Base-by-base conservation (phyloP, 495 filamentous ascomycete genomes). In the Penicillium ochrochloron region DNA sequence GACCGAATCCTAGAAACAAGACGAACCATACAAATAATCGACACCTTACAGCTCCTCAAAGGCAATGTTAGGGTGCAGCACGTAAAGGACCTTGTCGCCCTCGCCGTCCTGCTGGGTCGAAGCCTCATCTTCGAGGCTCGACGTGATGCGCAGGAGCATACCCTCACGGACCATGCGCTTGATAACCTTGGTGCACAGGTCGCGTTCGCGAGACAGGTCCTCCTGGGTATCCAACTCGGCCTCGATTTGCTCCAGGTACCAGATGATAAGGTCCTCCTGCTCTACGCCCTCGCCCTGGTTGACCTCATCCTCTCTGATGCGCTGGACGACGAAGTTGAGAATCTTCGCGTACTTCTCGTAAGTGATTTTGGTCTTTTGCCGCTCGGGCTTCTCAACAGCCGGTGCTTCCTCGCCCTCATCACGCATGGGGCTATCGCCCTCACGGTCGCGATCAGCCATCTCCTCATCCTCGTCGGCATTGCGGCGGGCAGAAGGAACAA, bases 141-240 rank as follows among this genome's bases (percentile, higher is more conserved):
- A 86, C n/a, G 90, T 84, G 54, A 99, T 91, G 7, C 87, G 92
- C 89, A 98, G 93, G 48, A 99, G 83, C 52, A 97, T 91, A 64
- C 95, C 93, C 70, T 97, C 93, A 92, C 94, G 97, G 66, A 97
- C 90, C 90, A 97, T 96, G 74, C 93, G 88, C 86, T 90, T 97
- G 63, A 98, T 73, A 66, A 98, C 94, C 84, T 97, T 97, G 71
- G 79, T 84, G n/a, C 88, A 88, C 59, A 98, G 72, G 19, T 81
- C 83, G 70, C 87, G 85, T 83, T 99, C 95, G 15, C 76, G 78
- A 69, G 91, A 80, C 61, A 96, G 78, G 59, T 95, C 94, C 60
- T 96, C 92, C 74, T 94, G 86, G 17, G 78, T 88, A 42, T 88
- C 81, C 58, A 99, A 76, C 77, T 97, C 91, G 29, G 87, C 84